Evolutionary conservation across 768 basidiomycete species (phyloP), one percentile per base, ranked within the genome.

Genomic region (Amanita muscaria): DNA sequence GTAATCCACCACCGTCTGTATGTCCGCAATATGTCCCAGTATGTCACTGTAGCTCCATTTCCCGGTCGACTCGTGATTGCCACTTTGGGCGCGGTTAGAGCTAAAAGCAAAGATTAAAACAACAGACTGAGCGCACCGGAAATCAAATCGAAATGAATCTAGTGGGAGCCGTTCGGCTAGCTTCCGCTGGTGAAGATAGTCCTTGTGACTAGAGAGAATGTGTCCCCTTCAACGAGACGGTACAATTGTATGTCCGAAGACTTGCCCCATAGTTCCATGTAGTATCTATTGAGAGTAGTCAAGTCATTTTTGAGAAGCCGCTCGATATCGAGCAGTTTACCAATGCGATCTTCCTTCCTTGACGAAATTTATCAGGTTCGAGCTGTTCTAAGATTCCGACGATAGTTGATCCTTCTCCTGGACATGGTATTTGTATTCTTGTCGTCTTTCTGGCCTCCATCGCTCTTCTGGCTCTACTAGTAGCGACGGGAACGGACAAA

Each of bases 121-220:
- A 10, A 23, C 16, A 12, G 29, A 44, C 15, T 35, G n/a, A 34
- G 56, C 75, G 45, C 55, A 88, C 85, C 86, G 76, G 63, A 91
- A 91, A 59, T 91, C 88, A 55, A 91, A 88, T 24, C 87, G 74
- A 58, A 90, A 88, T 2, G 86, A 88, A 59, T 91, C 88, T 18
- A 85, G 55, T 0, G 84, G 81, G 11, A 88, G 60, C 29, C 65
- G 68, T 30, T 61, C 57, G 2, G 83, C 84, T 15, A 90, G 76
- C 11, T 73, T 76, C 55, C 80, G 81, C 60, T 84, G 82, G 66
- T 83, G 88, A 38, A 90, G 59, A 63, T 90, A 90, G 57, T 90
- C 82, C 54, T 88, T 88, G 61, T 90, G 88, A 55, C 87, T 89
- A n/a, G n/a, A 60, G 30, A 34, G 35, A 6, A 29, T 6, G 46